Evolutionary conservation across 257 asterid species (phyloP).

Genomic region (Cruciata laevipes): DNA sequence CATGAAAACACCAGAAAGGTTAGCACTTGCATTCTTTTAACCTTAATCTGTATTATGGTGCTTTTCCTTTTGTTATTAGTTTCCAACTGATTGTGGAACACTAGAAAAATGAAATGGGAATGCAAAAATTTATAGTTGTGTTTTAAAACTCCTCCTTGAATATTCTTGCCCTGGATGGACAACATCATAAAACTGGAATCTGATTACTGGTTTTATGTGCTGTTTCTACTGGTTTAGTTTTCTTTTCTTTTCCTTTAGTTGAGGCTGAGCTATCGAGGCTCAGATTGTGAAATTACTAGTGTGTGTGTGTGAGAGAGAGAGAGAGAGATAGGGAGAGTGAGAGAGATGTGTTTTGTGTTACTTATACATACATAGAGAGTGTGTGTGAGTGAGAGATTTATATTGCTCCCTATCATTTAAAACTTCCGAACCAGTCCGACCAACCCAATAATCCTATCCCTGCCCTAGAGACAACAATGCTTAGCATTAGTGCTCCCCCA

Average conservation of each 20-base stretch:
- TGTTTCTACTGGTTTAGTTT: no score
- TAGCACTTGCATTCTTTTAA: constrained; percentile 10
- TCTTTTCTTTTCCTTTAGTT: neutral
- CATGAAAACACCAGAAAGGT: constrained; percentile 94
- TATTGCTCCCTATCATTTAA: neutral
- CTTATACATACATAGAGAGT: no score
- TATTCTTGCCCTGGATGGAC: no score
- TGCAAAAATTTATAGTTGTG: neutral
- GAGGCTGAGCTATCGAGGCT: neutral
- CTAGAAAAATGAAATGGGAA: neutral
- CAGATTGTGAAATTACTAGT: neutral
- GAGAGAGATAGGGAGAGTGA: no score
- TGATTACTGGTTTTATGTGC: no score
- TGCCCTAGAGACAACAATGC: neutral
- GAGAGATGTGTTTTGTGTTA: no score
- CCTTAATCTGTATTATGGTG: neutral
- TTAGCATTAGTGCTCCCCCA: neutral
- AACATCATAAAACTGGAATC: no score
- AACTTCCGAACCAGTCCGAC: neutral
- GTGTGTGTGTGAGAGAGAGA: neutral
- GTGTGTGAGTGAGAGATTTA: neutral
- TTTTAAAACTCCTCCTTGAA: no score
- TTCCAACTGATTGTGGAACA: neutral
- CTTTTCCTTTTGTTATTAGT: neutral
- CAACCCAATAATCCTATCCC: neutral